Evolutionary conservation across 2,329 filamentous ascomycete species (phyloP), one percentile per base, ranked within the genome.

Genomic region (Teratosphaeria viscida): DNA sequence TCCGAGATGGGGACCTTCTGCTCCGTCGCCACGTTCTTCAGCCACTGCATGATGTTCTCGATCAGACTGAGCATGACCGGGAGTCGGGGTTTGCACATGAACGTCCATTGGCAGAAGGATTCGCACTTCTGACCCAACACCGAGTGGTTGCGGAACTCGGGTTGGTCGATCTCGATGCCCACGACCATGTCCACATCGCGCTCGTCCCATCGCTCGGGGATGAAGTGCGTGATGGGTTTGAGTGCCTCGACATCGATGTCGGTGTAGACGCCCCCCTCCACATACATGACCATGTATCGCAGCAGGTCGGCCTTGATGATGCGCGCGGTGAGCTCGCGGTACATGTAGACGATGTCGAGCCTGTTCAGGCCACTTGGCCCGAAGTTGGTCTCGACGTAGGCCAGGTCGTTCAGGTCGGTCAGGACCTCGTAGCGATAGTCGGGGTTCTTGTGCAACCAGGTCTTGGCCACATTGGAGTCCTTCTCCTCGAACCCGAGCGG

Each of bases 41-140:
- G 76, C 86, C 85, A 88, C 0, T 74, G 69, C 72, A 88, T 81
- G 69, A 89, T 88, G 66, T 85, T 82, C 69, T 88, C 84, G 54
- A 89, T 81, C 3, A 89, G 77, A 35, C 76, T 75, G 71, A 88
- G 76, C 84, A 89, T 88, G 59, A 89, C 84, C 1, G 85, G 84
- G 29, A 85, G 79, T 19, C 78, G 76, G 0, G 86, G 85, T 68
- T 88, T 87, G 65, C 82, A 82, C 76, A 87, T 85, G 67, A 89
- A 87, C 0, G 86, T 89, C 86, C 86, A 89, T 68, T 89, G 86
- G 70, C 86, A 89, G 70, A 89, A 89, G 0, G 85, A 89, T 64
- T 79, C 77, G 43, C 82, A 88, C 72, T 89, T 89, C 55, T 79
- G 79, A 14, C 86, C 86, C 0, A 89, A 76, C 35, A 89, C 84